Conservation (phyloP, 1,284 basidiomycete genomes). For the Ceratobasidium sp. region DNA sequence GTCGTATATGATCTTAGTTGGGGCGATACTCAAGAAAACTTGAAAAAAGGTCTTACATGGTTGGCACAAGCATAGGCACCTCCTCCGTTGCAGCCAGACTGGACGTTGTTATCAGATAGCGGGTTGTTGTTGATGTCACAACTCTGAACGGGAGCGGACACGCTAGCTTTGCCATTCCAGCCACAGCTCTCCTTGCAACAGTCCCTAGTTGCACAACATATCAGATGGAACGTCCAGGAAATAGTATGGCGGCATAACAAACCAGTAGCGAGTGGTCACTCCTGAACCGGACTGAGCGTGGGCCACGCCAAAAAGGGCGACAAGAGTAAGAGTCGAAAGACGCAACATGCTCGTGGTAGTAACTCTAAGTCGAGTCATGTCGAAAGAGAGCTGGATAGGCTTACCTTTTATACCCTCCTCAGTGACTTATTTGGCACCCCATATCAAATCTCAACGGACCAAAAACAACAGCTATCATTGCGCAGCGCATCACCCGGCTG, state of each 20-base stretch:
- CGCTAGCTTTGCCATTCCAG: constrained; percentile 50
- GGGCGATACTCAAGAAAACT: too few relatives aligned
- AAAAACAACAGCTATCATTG: background rate
- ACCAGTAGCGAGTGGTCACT: constrained; percentile 50
- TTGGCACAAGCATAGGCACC: constrained; percentile 47
- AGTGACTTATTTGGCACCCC: background rate
- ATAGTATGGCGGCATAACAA: background rate
- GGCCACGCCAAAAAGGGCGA: background rate
- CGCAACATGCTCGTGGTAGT: background rate
- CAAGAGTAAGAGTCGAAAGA: background rate
- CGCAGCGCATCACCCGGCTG: background rate
- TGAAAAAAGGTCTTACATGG: too few relatives aligned
- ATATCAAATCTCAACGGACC: background rate
- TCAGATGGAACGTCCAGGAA: background rate
- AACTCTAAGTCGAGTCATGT: background rate
- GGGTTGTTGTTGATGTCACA: constrained; percentile 49
- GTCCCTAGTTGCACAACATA: constrained; percentile 34
- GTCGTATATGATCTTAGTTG: too few relatives aligned
- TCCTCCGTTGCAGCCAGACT: constrained; percentile 47
- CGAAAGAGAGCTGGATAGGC: background rate
- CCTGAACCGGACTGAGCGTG: constrained; percentile 48
- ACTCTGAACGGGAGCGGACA: constrained; percentile 45
- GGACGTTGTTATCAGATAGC: constrained; percentile 38
- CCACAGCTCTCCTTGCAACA: too few relatives aligned
- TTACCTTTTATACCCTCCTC: background rate